Evolutionary conservation across 306 rosid species (phyloP).

Genomic region (Ceratonia siliqua): DNA sequence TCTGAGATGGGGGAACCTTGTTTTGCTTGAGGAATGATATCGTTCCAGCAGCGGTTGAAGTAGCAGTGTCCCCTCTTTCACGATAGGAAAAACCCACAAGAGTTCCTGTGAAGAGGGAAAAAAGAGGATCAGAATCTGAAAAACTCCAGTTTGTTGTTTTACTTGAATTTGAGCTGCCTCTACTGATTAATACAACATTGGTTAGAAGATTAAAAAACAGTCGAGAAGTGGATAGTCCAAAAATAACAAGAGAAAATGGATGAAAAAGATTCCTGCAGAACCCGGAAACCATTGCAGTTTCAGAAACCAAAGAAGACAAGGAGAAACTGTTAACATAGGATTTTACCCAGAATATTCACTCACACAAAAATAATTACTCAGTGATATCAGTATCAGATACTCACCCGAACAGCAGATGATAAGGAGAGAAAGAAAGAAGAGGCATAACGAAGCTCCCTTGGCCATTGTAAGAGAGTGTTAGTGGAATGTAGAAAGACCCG

Average conservation of each 20-base stretch:
- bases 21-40: conserved; percentile 40
- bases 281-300: conserved; percentile 11
- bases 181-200: background rate
- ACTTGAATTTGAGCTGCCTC: background rate
- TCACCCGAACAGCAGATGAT: conserved; percentile 62
- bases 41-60: conserved; percentile 37
- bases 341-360: background rate
- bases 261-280: background rate
- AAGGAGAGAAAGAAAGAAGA: conserved; percentile 59
- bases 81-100: conserved; percentile 57
- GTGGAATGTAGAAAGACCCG: conserved; percentile 34
- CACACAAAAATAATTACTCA: background rate
- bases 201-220: background rate
- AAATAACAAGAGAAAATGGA: background rate
- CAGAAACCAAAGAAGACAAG: conserved; percentile 34
- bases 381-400: conserved; percentile 26
- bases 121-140: conserved; percentile 19
- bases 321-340: background rate
- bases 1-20: conserved; percentile 50
- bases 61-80: conserved; percentile 41
- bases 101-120: conserved; percentile 42
- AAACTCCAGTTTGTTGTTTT: conserved; percentile 21
- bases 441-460: conserved; percentile 46
- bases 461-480: conserved; percentile 51
- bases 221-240: background rate